Conservation (phyloP, 768 basidiomycete species). For the Strobilomyces echinocephalus region DNA sequence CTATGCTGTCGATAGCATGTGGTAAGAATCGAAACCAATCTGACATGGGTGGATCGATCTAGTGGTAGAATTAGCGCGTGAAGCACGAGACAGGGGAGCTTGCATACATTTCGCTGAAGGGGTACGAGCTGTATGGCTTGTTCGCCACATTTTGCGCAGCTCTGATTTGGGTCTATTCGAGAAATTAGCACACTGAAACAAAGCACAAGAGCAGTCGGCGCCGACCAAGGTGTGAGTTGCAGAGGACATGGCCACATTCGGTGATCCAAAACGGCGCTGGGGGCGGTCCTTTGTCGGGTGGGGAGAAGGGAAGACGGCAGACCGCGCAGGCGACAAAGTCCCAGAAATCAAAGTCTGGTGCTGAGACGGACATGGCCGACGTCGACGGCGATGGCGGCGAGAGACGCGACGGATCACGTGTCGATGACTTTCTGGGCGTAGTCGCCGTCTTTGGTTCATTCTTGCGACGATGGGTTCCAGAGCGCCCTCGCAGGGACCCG, state of each 20-base stretch:
- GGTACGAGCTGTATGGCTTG: slow-evolving; percentile 64
- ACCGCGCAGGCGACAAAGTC: slow-evolving; percentile 68
- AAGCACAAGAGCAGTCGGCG: background rate
- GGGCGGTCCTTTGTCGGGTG: slow-evolving; percentile 45
- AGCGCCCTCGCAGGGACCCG: slow-evolving; percentile 10
- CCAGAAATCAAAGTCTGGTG: slow-evolving; percentile 62
- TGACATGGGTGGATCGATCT: slow-evolving; percentile 81
- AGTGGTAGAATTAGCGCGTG: slow-evolving; percentile 5
- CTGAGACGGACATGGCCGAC: slow-evolving; percentile 10
- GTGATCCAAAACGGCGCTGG: slow-evolving; percentile 83
- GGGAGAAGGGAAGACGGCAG: slow-evolving; percentile 64
- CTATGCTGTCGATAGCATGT: slow-evolving; percentile 55
- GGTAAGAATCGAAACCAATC: slow-evolving; percentile 74
- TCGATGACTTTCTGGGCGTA: background rate
- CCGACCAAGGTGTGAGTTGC: slow-evolving; percentile 81
- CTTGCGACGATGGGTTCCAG: background rate
- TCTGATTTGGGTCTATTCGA: slow-evolving; percentile 60
- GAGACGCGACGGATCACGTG: slow-evolving; percentile 22
- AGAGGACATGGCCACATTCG: slow-evolving; percentile 82
- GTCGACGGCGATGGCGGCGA: background rate
- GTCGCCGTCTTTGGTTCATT: no score
- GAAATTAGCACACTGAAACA: background rate
- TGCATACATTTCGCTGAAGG: slow-evolving; percentile 64
- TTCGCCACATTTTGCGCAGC: slow-evolving; percentile 65
- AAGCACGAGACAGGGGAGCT: background rate